Evolutionary conservation across 2,329 filamentous ascomycete genomes (phyloP).

Genomic region (Aspergillus pseudoterreus): DNA sequence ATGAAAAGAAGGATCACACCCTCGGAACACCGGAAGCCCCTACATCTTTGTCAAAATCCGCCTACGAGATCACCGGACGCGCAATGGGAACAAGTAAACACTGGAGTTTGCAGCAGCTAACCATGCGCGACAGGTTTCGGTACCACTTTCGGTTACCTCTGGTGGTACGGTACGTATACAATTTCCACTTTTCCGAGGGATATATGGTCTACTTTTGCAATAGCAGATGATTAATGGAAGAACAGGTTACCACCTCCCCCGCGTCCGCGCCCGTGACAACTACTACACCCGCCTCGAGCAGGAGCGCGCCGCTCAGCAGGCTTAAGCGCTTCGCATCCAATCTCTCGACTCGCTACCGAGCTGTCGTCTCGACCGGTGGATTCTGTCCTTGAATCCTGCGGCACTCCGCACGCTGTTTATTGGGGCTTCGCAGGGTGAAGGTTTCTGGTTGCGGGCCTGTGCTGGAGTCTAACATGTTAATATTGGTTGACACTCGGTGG

Average conservation of each 20-base stretch:
- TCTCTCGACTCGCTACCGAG: background rate
- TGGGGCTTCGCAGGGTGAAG: background rate
- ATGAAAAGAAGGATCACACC: background rate
- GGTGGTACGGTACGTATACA: slow-evolving; percentile 59
- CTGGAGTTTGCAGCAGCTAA: slow-evolving; percentile 11
- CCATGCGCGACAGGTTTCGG: slow-evolving; percentile 51
- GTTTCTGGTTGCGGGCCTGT: background rate
- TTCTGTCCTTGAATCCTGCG: no score
- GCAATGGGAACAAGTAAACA: background rate
- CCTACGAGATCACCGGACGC: background rate
- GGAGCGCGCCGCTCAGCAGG: slow-evolving; percentile 48
- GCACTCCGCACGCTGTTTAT: background rate
- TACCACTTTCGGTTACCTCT: slow-evolving; percentile 60
- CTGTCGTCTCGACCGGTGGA: background rate
- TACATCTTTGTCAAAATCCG: background rate
- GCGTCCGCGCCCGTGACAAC: slow-evolving; percentile 59
- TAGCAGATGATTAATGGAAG: background rate
- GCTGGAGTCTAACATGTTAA: background rate
- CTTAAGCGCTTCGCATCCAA: slow-evolving; percentile 18
- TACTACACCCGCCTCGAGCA: slow-evolving; percentile 64
- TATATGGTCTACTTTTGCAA: background rate
- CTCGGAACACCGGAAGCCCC: background rate
- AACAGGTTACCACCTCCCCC: slow-evolving; percentile 61
- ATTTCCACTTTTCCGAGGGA: background rate
- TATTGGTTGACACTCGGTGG: background rate